A percentile compares a stretch with the other conserved stretches of the same genome.
Conservation (phyloP, 768 basidiomycete species). For the Filobasidium floriforme region DNA sequence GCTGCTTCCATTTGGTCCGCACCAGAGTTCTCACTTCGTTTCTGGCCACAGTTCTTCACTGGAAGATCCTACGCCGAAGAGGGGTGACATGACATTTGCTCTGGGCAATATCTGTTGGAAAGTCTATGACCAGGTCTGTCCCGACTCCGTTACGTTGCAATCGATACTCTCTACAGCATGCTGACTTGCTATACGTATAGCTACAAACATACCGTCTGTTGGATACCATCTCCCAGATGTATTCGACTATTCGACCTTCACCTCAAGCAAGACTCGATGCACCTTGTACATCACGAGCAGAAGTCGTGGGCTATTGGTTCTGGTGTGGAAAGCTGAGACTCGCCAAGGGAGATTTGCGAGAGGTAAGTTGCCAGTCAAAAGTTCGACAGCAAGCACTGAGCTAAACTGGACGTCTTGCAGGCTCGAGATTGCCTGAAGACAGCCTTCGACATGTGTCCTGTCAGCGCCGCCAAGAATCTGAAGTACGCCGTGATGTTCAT, state of each 20-base stretch:
- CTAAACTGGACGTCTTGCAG: neutral
- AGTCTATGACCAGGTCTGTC: conserved; percentile 21
- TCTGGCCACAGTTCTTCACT: neutral
- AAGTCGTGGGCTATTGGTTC: conserved; percentile 21
- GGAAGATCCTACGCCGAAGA: conserved; percentile 9
- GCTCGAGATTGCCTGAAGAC: conserved; percentile 18
- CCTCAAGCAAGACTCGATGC: conserved; percentile 14
- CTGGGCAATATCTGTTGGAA: conserved; percentile 25
- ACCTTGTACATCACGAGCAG: conserved; percentile 16
- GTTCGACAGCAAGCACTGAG: neutral
- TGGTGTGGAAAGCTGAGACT: conserved; percentile 21
- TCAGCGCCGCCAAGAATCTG: conserved; percentile 15
- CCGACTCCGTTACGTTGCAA: neutral
- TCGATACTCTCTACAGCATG: neutral
- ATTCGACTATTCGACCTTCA: conserved; percentile 15
- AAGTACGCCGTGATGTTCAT: too few species aligned
- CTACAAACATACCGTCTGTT: conserved; percentile 18
- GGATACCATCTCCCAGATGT: conserved; percentile 19
- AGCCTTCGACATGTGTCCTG: conserved; percentile 21
- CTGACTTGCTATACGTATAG: neutral
- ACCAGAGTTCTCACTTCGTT: neutral
- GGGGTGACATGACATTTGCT: conserved; percentile 21
- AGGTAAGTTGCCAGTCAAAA: conserved; percentile 12
- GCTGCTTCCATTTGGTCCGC: neutral
- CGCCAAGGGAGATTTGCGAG: conserved; percentile 19